Evolutionary conservation across 768 basidiomycete species (phyloP).

Genomic region (Podaxis sp.): DNA sequence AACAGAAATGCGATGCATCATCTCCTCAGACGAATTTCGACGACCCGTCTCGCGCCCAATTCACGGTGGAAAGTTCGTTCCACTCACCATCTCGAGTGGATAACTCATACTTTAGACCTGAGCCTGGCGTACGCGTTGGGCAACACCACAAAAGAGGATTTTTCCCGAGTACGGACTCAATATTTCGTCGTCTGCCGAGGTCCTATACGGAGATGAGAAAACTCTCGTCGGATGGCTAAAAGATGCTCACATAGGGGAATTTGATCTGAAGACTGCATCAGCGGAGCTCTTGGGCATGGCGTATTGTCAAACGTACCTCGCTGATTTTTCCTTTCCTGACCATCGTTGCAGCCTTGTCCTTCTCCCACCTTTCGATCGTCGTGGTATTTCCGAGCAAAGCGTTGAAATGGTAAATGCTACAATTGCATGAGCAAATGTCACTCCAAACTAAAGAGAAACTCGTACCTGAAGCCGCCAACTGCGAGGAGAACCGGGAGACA

Average conservation of each 20-base stretch:
- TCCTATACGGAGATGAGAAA: slow-evolving; percentile 49
- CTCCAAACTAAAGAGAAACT: not conserved
- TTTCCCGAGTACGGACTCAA: slow-evolving; percentile 73
- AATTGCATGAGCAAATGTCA: slow-evolving; percentile 5
- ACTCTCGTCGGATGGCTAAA: not conserved
- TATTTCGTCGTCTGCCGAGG: slow-evolving; percentile 71
- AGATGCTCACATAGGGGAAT: slow-evolving; percentile 81
- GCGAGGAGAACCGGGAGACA: slow-evolving; percentile 84
- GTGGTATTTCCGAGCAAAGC: slow-evolving; percentile 79
- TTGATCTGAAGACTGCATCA: slow-evolving; percentile 53
- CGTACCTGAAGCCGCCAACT: slow-evolving; percentile 89
- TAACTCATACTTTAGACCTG: slow-evolving; percentile 77
- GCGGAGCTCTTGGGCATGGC: not conserved
- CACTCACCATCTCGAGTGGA: slow-evolving; percentile 76
- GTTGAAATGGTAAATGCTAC: slow-evolving; percentile 85
- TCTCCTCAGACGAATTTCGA: slow-evolving; percentile 22
- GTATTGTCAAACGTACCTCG: slow-evolving; percentile 46
- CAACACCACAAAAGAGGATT: slow-evolving; percentile 84
- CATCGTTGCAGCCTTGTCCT: slow-evolving; percentile 88
- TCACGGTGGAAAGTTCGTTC: slow-evolving; percentile 38
- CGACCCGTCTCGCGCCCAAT: slow-evolving; percentile 2
- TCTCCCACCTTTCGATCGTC: slow-evolving; percentile 98
- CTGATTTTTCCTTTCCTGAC: slow-evolving; percentile 82
- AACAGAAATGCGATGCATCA: slow-evolving; percentile 16
- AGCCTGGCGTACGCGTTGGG: slow-evolving; percentile 65